These are phyloP conservation scores for Neonectria coccinea DNA, from an alignment of 2,329 filamentous ascomycete species.

Conservation along the genomic window DNA sequence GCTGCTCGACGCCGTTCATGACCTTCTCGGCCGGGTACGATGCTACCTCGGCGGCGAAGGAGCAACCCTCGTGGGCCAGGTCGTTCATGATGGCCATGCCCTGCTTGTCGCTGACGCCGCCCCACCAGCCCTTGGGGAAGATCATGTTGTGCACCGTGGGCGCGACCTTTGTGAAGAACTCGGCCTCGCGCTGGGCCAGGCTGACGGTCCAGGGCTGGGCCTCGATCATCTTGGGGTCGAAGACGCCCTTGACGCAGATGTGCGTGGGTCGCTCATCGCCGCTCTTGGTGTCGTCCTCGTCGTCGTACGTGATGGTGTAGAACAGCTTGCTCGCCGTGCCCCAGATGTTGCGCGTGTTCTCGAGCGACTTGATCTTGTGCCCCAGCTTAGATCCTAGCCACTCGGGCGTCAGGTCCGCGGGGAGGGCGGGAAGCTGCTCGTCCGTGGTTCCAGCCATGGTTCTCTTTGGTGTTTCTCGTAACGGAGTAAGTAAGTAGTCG, in stretches of 20 bases:
- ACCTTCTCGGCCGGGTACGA: slow-evolving; percentile 49
- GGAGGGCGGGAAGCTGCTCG: slow-evolving; percentile 38
- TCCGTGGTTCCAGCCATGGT: slow-evolving; percentile 22
- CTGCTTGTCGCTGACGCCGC: slow-evolving; percentile 49
- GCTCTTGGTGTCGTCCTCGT: slow-evolving; percentile 35
- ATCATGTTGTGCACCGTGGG: slow-evolving; percentile 47
- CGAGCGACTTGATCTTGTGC: slow-evolving; percentile 35
- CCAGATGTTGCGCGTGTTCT: slow-evolving; percentile 45
- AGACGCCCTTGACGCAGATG: slow-evolving; percentile 55
- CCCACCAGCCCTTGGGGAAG: slow-evolving; percentile 53
- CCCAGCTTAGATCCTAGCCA: slow-evolving; percentile 43
- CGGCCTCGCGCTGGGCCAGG: slow-evolving; percentile 51
- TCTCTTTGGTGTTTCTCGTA: not conserved
- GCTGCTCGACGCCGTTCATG: slow-evolving; percentile 52
- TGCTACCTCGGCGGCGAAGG: slow-evolving; percentile 50
- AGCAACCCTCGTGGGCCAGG: slow-evolving; percentile 47
- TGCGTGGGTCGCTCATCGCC: slow-evolving; percentile 23
- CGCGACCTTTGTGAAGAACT: slow-evolving; percentile 53
- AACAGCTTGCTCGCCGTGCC: slow-evolving; percentile 48
- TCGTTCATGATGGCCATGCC: slow-evolving; percentile 55
- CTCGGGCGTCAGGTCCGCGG: slow-evolving; percentile 35
- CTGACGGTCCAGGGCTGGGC: slow-evolving; percentile 42
- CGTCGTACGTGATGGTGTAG: slow-evolving; percentile 46
- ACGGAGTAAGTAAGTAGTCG: no score
- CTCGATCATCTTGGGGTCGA: slow-evolving; percentile 50